Evolutionary conservation across 2,329 filamentous ascomycete genomes (phyloP).

Genomic region (Hypoxylon sp.): DNA sequence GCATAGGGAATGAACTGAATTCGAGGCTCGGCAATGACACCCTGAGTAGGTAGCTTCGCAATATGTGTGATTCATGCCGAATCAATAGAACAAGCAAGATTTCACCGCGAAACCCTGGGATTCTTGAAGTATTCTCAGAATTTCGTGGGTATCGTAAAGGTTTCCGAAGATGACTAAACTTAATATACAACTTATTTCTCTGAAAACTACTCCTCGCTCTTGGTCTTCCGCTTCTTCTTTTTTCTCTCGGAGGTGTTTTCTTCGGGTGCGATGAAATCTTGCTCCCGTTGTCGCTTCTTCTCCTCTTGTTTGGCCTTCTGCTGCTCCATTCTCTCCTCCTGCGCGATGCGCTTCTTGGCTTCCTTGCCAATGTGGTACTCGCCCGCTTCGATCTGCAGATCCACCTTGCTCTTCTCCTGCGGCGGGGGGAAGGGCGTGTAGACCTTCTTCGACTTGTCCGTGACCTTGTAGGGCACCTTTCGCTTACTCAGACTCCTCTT

Average conservation of each 20-base stretch:
- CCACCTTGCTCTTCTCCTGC: conserved; percentile 98
- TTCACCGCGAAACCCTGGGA: not conserved
- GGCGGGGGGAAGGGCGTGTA: conserved; percentile 98
- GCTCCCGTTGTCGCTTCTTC: conserved; percentile 85
- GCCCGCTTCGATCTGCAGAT: conserved; percentile 96
- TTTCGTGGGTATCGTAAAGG: conserved; percentile 41
- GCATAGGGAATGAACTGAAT: not conserved
- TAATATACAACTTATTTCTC: conserved; percentile 15
- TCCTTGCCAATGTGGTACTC: conserved; percentile 97
- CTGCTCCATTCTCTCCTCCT: conserved; percentile 84
- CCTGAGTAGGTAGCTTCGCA: not conserved
- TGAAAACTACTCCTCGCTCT: conserved; percentile 47
- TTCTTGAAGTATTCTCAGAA: conserved; percentile 23
- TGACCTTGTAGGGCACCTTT: conserved; percentile 84
- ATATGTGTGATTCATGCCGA: not conserved
- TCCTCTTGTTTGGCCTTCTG: conserved; percentile 90
- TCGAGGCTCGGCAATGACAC: not conserved
- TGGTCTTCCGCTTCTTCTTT: conserved; percentile 75
- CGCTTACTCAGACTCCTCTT: conserved; percentile 90
- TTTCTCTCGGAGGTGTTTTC: conserved; percentile 73
- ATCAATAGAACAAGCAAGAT: not conserved
- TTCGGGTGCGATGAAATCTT: conserved; percentile 88
- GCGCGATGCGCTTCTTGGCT: conserved; percentile 85
- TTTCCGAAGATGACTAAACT: conserved; percentile 20
- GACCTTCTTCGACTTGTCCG: conserved; percentile 91